Evolutionary conservation across 495 filamentous ascomycete species (phyloP), one percentile per base, ranked within the genome.

Genomic region (Physcia stellaris): DNA sequence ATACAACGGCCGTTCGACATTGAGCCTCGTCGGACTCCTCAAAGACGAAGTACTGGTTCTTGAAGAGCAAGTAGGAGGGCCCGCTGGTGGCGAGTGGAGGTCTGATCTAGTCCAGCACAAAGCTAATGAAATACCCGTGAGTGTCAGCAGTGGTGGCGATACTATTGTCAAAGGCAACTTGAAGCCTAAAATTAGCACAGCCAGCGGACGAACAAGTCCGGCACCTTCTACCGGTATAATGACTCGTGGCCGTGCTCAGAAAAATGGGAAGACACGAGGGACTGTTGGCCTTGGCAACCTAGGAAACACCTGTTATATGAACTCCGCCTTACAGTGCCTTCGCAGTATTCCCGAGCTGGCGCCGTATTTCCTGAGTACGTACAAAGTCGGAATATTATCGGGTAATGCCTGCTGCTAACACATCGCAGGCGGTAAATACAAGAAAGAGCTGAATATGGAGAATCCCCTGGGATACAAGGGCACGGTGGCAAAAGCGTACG

Each of bases 301-400:
- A 19, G 90, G 90, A 13, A 98, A 98, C 49, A 95, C 90, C 0
- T 98, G 90, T 60, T 98, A 96, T 57, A 94, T 95, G 85, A 95
- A 95, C 59, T 93, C 90, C 12, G 90, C 92, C 16, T 60, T 95
- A 35, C 90, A 98, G 54, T 96, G 90, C 53, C 68, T 98, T 27
- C 74, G 86, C 24, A 87, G 80, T 45, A 82, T 94, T 2, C 83
- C 92, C 44, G 90, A 98, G 58, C 63, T 98, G 49, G 84, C 83
- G 4, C 73, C 79, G 42, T 98, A 94, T 58, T 96, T 96, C 57
- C 59, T 95, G 15, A 56, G 74, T 72, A 54, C 57, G 70, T 62
- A 18, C 30, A 10, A 12, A 3, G 19, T 19, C 4, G 3, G 41
- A 9, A 20, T 38, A 31, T 17, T 2, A 9, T 30, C 10, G n/a